Conservation (phyloP, 768 basidiomycete genomes). For the Hygrocybe punicea region DNA sequence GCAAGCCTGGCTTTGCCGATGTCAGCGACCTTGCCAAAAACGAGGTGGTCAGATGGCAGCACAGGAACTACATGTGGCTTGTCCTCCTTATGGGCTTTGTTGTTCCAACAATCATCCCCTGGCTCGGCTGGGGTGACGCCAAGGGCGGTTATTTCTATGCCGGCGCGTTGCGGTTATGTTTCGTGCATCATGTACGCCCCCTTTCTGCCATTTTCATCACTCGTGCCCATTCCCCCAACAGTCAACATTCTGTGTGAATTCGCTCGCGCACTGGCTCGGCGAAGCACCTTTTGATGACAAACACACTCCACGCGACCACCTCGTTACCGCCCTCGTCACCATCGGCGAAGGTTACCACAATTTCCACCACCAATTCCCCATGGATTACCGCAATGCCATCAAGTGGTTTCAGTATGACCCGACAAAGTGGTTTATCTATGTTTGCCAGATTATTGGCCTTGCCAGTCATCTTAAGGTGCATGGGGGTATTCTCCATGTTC, state of each 20-base stretch:
- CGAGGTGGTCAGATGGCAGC: slow-evolving; percentile 82
- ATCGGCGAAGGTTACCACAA: slow-evolving; percentile 98
- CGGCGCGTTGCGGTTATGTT: slow-evolving; percentile 56
- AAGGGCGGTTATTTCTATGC: slow-evolving; percentile 79
- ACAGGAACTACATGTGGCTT: slow-evolving; percentile 66
- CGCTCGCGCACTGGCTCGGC: slow-evolving; percentile 94
- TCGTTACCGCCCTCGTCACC: slow-evolving; percentile 84
- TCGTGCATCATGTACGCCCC: slow-evolving; percentile 63
- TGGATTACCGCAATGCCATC: slow-evolving; percentile 97
- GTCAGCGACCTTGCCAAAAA: slow-evolving; percentile 82
- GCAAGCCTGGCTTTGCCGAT: slow-evolving; percentile 87
- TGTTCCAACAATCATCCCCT: slow-evolving; percentile 59
- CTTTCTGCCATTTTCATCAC: slow-evolving; percentile 3
- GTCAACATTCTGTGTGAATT: slow-evolving; percentile 97
- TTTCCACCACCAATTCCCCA: slow-evolving; percentile 95
- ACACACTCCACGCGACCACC: slow-evolving; percentile 82
- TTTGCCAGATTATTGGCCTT: slow-evolving; percentile 56
- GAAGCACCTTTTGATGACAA: slow-evolving; percentile 80
- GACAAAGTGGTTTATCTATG: slow-evolving; percentile 88
- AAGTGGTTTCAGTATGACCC: slow-evolving; percentile 93
- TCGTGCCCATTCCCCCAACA: slow-evolving; percentile 71
- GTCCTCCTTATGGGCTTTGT: slow-evolving; percentile 57
- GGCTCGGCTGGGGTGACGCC: slow-evolving; percentile 79
- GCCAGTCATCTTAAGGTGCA: slow-evolving; percentile 65
- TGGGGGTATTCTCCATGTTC: neutral